phyloP scores from a whole-genome alignment of 2,329 filamentous ascomycete species.

The Intubia oerlemansii region DNA sequence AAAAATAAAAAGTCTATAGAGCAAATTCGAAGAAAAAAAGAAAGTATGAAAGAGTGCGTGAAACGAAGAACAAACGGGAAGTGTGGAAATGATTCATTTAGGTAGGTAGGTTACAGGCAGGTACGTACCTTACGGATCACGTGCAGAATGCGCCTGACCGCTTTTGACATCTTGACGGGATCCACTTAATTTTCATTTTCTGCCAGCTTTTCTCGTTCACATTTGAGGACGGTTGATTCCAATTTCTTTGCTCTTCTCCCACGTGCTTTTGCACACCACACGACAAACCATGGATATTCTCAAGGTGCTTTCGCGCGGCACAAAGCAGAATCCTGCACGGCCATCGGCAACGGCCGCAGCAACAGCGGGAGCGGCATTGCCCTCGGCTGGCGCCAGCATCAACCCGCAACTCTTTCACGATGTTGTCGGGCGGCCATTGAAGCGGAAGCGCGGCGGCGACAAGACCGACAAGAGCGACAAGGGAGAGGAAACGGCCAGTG shows the following conservation, averaged over 20 bases:
- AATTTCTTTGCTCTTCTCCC: too few relatives aligned
- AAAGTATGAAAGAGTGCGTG: too few relatives aligned
- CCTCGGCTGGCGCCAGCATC: slow-evolving; percentile 39
- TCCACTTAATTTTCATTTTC: background rate
- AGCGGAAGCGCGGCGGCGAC: slow-evolving; percentile 11
- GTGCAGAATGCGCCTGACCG: too few relatives aligned
- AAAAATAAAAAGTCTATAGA: background rate
- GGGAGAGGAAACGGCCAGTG: background rate
- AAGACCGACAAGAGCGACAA: slow-evolving; percentile 7
- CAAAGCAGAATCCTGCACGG: slow-evolving; percentile 23
- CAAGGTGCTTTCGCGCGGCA: slow-evolving; percentile 49
- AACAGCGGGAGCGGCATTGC: slow-evolving; percentile 26
- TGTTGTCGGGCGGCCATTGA: slow-evolving; percentile 27
- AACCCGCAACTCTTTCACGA: slow-evolving; percentile 53
- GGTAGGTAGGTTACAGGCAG: too few relatives aligned
- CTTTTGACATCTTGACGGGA: too few relatives aligned
- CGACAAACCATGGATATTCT: slow-evolving; percentile 43
- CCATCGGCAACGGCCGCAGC: slow-evolving; percentile 9
- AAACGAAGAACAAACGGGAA: too few relatives aligned
- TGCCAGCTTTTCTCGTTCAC: slow-evolving; percentile 1
- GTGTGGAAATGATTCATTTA: too few relatives aligned
- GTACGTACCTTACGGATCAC: too few relatives aligned
- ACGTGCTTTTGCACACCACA: too few relatives aligned
- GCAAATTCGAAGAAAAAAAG: too few relatives aligned
- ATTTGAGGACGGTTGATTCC: too few relatives aligned